Percentiles rank a stretch among this genome's conserved stretches.
phyloP scores from a whole-genome alignment of 1,139 yeast genomes.

The Saccharomyces hybrid region DNA sequence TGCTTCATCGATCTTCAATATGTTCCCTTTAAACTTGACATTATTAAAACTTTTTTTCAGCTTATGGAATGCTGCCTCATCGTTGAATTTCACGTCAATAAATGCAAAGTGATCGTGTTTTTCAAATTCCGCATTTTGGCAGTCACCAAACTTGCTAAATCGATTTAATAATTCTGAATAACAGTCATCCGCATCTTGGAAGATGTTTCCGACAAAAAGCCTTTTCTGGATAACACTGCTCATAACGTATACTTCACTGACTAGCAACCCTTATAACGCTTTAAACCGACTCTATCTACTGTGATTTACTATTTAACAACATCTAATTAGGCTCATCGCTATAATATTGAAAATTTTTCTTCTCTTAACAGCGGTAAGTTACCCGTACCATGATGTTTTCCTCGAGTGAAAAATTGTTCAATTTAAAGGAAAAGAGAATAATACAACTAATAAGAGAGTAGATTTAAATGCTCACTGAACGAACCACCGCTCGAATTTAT shows the following conservation, averaged over 20 bases:
- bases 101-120: constrained; percentile 58
- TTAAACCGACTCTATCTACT: too few relatives aligned
- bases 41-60: constrained; percentile 58
- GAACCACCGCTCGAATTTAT: neutral
- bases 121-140: constrained; percentile 33
- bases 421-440: neutral
- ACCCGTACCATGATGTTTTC: neutral
- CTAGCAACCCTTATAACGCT: too few relatives aligned
- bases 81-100: constrained; percentile 47
- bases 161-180: constrained; percentile 35
- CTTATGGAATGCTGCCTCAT: constrained; percentile 37
- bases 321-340: neutral
- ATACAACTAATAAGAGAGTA: too few relatives aligned
- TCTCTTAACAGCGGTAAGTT: neutral
- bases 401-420: neutral
- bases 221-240: constrained; percentile 27
- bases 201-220: constrained; percentile 47
- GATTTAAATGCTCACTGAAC: too few relatives aligned
- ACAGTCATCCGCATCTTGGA: constrained; percentile 32
- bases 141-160: constrained; percentile 43
- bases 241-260: neutral
- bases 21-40: constrained; percentile 65
- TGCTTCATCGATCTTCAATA: constrained; percentile 47
- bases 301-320: too few relatives aligned
- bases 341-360: neutral